Base-by-base conservation (phyloP, 768 basidiomycete species). In the Favolaschia claudopus region DNA sequence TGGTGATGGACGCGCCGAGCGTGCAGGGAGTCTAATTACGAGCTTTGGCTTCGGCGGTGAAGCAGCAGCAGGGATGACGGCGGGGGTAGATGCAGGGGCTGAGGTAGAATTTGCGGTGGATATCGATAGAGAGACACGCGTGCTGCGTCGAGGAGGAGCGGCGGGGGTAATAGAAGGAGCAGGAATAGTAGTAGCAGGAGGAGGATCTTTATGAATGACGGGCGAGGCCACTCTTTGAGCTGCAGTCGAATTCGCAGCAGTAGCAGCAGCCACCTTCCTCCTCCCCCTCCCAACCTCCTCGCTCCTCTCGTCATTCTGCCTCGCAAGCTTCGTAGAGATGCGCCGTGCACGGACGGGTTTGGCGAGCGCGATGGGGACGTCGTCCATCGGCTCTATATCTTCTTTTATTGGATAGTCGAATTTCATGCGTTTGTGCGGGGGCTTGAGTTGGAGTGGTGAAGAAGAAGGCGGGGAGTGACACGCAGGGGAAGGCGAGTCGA, bases 331-430 rank as follows among this genome's bases (percentile, higher is more conserved):
- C 6, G 57, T 59, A 4, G 57, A 52, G 42, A 59, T 51, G 49
- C 62, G 62, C 8, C 62, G 62, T 7, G 48, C 36, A 27, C 62
- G 57, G 22, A 55, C 43, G 34, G 53, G 62, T 44, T 60, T 60
- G 31, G 53, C 58, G 22, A 60, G 59, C 5, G 59, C 59, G 52
- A 55, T 48, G 9, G 52, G 59, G 32, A 55, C 20, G 22, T 37
- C 24, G 19, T 32, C 32, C 20, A 22, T 15, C n/a, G 25, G 25
- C 25, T 52, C 50, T n/a, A n/a, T n/a, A n/a, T n/a, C n/a, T n/a
- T n/a, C n/a, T n/a, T n/a, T n/a, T n/a, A n/a, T n/a, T n/a, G n/a
- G n/a, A n/a, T n/a, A n/a, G n/a, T n/a, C n/a, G n/a, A n/a, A n/a
- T n/a, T n/a, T n/a, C n/a, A n/a, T n/a, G n/a, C n/a, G n/a, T n/a